These are phyloP conservation scores for Lathyrus tuberosus DNA, from an alignment of 306 rosid species.

Conservation along the genomic window DNA sequence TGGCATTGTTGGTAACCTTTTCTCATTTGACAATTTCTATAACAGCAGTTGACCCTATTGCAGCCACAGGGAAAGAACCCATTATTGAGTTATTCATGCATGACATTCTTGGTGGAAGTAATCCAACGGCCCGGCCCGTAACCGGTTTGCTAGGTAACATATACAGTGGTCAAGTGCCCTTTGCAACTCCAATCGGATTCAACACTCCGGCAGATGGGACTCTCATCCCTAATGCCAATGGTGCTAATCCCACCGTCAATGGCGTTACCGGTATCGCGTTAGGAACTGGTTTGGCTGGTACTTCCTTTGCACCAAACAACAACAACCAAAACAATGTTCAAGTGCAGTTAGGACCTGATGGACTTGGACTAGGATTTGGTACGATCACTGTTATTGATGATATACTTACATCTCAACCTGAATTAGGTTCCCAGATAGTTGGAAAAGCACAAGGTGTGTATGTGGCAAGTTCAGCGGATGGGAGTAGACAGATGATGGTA, in stretches of 20 bases:
- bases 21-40: constrained; percentile 34
- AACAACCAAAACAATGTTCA: constrained; percentile 47
- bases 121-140: constrained; percentile 82
- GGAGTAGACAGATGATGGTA: constrained; percentile 79
- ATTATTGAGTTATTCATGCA: constrained; percentile 82
- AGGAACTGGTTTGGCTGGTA: constrained; percentile 81
- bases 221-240: constrained; percentile 86
- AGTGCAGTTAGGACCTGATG: constrained; percentile 65
- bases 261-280: constrained; percentile 80
- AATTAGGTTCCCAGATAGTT: constrained; percentile 69
- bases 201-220: constrained; percentile 60
- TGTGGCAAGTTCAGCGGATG: constrained; percentile 86
- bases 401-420: constrained; percentile 64
- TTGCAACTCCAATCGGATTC: constrained; percentile 75
- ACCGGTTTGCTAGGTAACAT: constrained; percentile 82
- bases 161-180: constrained; percentile 85
- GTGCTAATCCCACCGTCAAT: constrained; percentile 79
- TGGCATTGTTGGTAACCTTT: constrained; percentile 39
- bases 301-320: constrained; percentile 62
- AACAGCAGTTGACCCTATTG: constrained; percentile 55
- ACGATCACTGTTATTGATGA: constrained; percentile 88
- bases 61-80: constrained; percentile 58
- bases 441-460: constrained; percentile 84
- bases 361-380: constrained; percentile 79
- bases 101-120: constrained; percentile 80